Base-by-base conservation (phyloP, 306 rosid genomes). In the Sphenostylis stenocarpa region DNA sequence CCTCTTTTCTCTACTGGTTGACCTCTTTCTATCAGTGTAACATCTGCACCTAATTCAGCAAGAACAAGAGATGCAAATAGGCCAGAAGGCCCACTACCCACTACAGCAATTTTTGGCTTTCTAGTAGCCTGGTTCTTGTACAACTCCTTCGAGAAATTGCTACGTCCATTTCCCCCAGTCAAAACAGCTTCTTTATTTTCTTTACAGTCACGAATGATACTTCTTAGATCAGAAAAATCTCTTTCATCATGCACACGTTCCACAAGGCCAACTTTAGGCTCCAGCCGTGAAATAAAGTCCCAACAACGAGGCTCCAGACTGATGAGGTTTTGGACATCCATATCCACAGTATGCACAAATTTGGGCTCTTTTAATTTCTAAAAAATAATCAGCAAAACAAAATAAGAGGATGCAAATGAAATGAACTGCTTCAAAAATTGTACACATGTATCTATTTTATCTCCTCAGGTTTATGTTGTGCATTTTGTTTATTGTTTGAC, bases 21-120 rank as follows among this genome's bases (percentile, higher is more conserved):
- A 51, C 98, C 98, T 89, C 98, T 90, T 90, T 95, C 98, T 78
- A 95, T 87, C 60, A 95, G 77, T n/a, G 98, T 92, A 56, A 95
- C 96, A 80, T 89, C 93, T 61, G 97, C 97, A 70, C 96, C 99
- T 79, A 90, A 77, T 84, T 92, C 97, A 4, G 97, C 97, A 76
- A 95, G 97, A 81, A 90, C 97, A 77, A 95, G 94, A 56, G 97
- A 63, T 53, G 97, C 90, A 77, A 95, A 92, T 21, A 95, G 91
- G 77, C 99, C 99, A 10, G 99, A 81, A 53, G 99, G 97, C 65
- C 97, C 99, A 77, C 96, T 86, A 55, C 97, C 99, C 76, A 91
- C 97, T 20, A 91, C 88, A 1, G 87, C 99, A 85, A 95, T 81
- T 84, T 87, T 92, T 7, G 97, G 97, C 71, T 86, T 92, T 75